Conservation (phyloP, 495 filamentous ascomycete species). For the Aspergillus affinis region DNA sequence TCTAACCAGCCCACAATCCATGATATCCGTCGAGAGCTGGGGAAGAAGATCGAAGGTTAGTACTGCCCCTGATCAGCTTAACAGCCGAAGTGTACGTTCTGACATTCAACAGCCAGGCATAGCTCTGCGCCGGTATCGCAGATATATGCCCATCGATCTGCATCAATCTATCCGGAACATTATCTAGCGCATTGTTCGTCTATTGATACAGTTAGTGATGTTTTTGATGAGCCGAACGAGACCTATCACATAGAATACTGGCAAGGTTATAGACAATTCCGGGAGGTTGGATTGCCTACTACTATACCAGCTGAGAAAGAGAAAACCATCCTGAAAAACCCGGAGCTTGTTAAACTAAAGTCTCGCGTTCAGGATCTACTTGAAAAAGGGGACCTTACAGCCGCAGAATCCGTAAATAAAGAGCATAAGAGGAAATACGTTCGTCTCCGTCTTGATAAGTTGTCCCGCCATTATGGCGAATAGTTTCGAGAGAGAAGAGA, state of each 20-base stretch:
- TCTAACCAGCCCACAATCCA: not conserved
- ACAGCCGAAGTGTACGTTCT: not conserved
- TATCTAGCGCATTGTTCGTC: not conserved
- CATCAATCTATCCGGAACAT: not conserved
- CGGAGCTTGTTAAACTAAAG: too few species aligned
- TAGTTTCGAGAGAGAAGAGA: not conserved
- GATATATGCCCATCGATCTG: not conserved
- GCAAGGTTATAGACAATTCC: not conserved
- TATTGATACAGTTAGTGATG: not conserved
- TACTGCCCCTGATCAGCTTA: too few species aligned
- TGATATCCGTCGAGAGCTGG: not conserved
- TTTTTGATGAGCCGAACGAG: not conserved
- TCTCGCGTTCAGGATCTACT: too few species aligned
- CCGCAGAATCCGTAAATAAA: too few species aligned
- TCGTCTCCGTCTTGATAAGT: too few species aligned
- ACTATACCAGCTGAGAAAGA: not conserved
- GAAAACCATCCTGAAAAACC: too few species aligned
- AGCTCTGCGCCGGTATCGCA: not conserved
- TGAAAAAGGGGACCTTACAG: too few species aligned
- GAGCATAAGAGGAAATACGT: too few species aligned
- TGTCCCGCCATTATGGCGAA: too few species aligned
- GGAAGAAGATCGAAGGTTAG: conserved; percentile 1
- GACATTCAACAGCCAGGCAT: not conserved
- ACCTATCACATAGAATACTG: not conserved
- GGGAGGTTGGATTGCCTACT: not conserved